Evolutionary conservation across 352 stramenopile species (phyloP), one percentile per base, ranked within the genome.

Genomic region (Globisporangium nagaii): DNA sequence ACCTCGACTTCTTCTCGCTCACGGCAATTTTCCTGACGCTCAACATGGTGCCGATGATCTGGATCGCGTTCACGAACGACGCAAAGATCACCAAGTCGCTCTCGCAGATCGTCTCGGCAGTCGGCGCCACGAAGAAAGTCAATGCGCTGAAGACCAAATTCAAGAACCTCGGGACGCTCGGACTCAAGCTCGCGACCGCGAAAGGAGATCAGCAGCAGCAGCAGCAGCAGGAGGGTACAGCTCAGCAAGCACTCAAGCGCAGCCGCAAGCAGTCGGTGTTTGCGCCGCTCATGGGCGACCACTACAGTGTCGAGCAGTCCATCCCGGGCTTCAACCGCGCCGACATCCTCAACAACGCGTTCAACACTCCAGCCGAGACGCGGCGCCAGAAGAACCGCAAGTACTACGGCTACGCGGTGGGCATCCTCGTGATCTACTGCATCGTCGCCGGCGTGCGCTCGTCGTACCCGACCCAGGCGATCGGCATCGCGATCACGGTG

Each of bases 1-100:
- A 79, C 20, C 53, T 95, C 37, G 80, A 92, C 19, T 90, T 91
- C 31, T 91, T 92, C 56, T 74, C 81, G 22, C 60, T 95, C 37
- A 90, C 77, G 17, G 63, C 69, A 31, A 85, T 93, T 35, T 92
- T 88, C 40, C 63, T 93, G 11, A 90, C 85, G 20, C 71, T 93
- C 44, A 93, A 93, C 59, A 91, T 95, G 83, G 84, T 93, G 69
- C 83, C 86, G 8, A 86, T 96, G 63, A 79, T 96, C n/a, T 95
- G 84, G 76, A 78, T 97, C 35, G 84, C 82, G 6, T 96, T 97
- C 62, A 90, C 84, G 0, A 96, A 96, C 57, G 87, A 97, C 58
- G 69, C 73, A 7, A 90, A 95, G 66, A 60, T 95, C 13, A 81
- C 75, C 19, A 95, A 93, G 53, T 93, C 82, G 24, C 71, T 95